Base-by-base conservation (phyloP, 2,329 filamentous ascomycete genomes). In the Trichoderma asperellum region DNA sequence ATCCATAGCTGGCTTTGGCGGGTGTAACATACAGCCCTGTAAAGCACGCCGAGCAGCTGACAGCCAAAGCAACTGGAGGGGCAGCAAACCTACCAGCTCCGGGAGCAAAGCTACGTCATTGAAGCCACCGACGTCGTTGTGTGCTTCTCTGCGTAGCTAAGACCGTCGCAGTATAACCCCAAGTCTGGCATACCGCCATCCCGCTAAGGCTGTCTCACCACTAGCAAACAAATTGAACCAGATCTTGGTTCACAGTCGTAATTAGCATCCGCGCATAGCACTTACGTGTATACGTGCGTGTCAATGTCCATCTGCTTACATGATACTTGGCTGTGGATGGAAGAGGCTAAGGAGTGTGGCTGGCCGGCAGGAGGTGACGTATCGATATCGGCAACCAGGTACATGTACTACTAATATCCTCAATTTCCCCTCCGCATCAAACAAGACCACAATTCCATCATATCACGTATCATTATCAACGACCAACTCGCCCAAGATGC, bases 401-500 rank as follows among this genome's bases (percentile, higher is more conserved):
- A 29, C 49, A 24, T 2, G 24, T 32, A 32, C 43, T 37, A 59
- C 43, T 64, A 40, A 58, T 57, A 47, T 24, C 47, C 49, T 61
- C 32, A 10, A 21, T 34, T 68, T 34, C 34, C 34, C n/a, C 12
- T 52, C 37, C n/a, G 58, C 35, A 21, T 49, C 12, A 47, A 47
- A 21, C 55, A 61, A 32, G 2, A 34, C 43, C 32, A 47, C 34
- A 49, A 34, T 18, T 35, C 52, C 65, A 63, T 53, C 21, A 27
- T 47, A 61, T 32, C 52, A n/a, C 27, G 5, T 21, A 16, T 32
- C 52, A 2, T 6, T 61, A 32, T 53, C 43, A 55, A 32, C 57
- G 32, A 53, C 52, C 5, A 47, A 60, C 5, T 32, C 43, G 10
- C 32, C 66, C 74, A 85, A 76, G 57, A 88, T 87, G 86, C 84